Base-by-base conservation (phyloP, 768 basidiomycete genomes). In the Podaxis sp. region DNA sequence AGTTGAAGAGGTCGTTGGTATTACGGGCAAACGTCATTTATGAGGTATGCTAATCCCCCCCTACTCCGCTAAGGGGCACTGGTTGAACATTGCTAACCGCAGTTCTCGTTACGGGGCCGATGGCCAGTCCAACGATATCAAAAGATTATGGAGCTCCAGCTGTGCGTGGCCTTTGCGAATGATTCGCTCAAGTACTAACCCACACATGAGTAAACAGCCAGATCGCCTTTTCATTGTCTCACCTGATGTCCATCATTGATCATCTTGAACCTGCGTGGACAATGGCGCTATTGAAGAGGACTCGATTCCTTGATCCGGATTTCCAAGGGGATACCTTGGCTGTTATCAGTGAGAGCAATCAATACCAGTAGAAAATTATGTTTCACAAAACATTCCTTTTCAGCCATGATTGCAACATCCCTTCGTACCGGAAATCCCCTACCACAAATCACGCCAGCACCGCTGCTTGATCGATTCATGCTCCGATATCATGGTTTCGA, bases 321-420 rank as follows among this genome's bases (percentile, higher is more conserved):
- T 95, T 95, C 65, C 86, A 94, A 63, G 93, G 93, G 1, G 92
- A 94, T 59, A 79, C 93, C 5, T 77, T 95, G 3, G 89, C 92
- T 9, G 89, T 94, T 5, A 85, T 94, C 61, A 88, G 89, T 89
- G 62, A 53, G 83, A 68, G 28, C 5, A 16, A 9, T 23, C 13
- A 47, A 42, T 16, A 28, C 23, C 27, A 4, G 9, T 4, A 3
- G 25, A 13, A 44, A 16, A 18, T n/a, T 28, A 54, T 50, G 14
- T 10, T 37, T 59, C 32, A 50, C 51, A 23, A 27, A 14, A 36
- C 54, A 40, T 36, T 42, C 62, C 21, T 25, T 40, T 62, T 21
- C 18, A 91, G 90, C 82, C 35, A 83, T 95, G 82, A 85, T 91
- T 57, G 88, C 91, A 0, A 87, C 86, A 0, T 81, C 91, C 6